Percentiles rank a stretch among this genome's conserved stretches.
Evolutionary conservation across 805 yeast species (phyloP).

Genomic region (Myxozyma monticola): DNA sequence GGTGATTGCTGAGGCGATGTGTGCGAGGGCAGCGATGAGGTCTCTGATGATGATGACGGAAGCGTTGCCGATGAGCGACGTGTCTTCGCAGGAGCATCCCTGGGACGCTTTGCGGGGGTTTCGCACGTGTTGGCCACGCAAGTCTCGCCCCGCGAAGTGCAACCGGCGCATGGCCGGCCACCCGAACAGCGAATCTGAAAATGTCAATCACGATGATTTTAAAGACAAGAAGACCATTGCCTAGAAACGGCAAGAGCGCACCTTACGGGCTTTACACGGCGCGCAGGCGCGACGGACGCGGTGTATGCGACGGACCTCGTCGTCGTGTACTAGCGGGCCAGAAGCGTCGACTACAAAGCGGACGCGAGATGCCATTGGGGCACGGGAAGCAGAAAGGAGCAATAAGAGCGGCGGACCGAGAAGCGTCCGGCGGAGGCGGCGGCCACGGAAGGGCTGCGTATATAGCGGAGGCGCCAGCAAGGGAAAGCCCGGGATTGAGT

Average conservation of each 20-base stretch:
- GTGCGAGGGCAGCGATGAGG: neutral
- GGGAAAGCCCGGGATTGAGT: too few species aligned
- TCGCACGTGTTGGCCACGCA: conserved; percentile 28
- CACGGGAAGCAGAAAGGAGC: too few species aligned
- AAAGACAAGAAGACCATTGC: neutral
- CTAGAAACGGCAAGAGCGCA: too few species aligned
- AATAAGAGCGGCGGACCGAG: too few species aligned
- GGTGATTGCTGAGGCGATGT: neutral
- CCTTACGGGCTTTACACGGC: conserved; percentile 32
- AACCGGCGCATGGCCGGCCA: conserved; percentile 30
- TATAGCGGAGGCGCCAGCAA: too few species aligned
- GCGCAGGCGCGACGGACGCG: conserved; percentile 34
- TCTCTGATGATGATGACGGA: neutral
- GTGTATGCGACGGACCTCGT: conserved; percentile 27
- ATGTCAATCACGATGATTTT: neutral
- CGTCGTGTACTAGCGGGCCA: neutral
- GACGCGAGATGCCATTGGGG: conserved; percentile 11
- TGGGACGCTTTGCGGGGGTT: neutral
- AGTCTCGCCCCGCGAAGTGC: conserved; percentile 19
- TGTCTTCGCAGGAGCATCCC: neutral
- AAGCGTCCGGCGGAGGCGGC: too few species aligned
- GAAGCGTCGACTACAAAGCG: conserved; percentile 16
- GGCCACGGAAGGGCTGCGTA: too few species aligned
- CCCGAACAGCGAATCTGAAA: conserved; percentile 34
- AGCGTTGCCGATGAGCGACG: neutral